These are phyloP conservation scores for Russula brevipes DNA, from an alignment of 768 basidiomycete genomes.

Conservation along the genomic window DNA sequence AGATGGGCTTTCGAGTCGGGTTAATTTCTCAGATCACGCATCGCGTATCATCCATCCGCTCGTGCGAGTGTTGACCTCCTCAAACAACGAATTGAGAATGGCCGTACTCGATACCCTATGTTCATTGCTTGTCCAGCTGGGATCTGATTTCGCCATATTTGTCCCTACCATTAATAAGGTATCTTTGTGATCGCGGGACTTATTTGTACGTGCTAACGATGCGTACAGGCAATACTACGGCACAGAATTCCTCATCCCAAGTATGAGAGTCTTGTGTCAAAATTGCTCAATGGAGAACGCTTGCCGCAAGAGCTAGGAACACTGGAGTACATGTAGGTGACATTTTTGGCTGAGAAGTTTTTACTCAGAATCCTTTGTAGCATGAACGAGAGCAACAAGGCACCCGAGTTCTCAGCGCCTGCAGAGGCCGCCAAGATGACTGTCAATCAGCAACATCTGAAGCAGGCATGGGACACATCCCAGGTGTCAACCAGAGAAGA, in stretches of 20 bases:
- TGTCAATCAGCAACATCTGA: constrained; percentile 96
- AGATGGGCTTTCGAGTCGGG: constrained; percentile 81
- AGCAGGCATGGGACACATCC: constrained; percentile 92
- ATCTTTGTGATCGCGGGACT: constrained; percentile 18
- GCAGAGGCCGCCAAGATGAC: constrained; percentile 79
- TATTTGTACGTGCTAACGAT: constrained; percentile 9
- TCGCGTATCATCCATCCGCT: constrained; percentile 96
- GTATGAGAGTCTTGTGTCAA: constrained; percentile 85
- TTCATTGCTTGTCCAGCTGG: constrained; percentile 87
- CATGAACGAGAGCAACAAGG: constrained; percentile 53
- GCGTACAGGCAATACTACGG: constrained; percentile 60
- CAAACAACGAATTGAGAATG: constrained; percentile 72
- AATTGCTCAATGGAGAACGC: constrained; percentile 86
- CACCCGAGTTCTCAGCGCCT: constrained; percentile 72
- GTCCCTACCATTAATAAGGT: constrained; percentile 97
- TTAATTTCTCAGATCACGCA: constrained; percentile 97
- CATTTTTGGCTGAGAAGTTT: constrained; percentile 1
- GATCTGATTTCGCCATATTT: constrained; percentile 95
- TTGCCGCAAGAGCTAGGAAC: constrained; percentile 80
- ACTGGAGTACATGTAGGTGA: constrained; percentile 57
- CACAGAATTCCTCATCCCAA: constrained; percentile 73
- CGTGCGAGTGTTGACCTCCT: constrained; percentile 72
- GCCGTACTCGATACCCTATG: constrained; percentile 92
- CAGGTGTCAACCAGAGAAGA: constrained; percentile 73
- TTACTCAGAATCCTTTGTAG: constrained; percentile 29